Base-by-base conservation (phyloP, 2,329 filamentous ascomycete genomes). In the Apiospora hydei region DNA sequence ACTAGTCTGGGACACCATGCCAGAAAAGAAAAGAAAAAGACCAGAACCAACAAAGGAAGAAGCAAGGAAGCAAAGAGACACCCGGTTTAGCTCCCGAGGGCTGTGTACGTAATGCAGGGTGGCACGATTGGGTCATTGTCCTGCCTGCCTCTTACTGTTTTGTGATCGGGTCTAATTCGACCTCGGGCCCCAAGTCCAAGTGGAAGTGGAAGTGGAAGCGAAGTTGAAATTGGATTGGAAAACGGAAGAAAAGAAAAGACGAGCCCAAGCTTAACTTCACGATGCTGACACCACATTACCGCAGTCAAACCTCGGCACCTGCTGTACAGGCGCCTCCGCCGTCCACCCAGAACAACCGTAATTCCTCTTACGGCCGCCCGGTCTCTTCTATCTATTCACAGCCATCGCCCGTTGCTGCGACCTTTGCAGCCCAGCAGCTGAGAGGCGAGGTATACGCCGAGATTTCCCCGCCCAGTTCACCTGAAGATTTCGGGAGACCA, bases 341-440 rank as follows among this genome's bases (percentile, higher is more conserved):
- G 46, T 83, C 78, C 73, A 77, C 47, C 47, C 68, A 82, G 74
- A 64, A 64, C 57, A 64, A 64, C 57, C 57, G 30, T 5, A 41
- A n/a, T 64, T 64, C 57, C 21, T 11, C 57, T 11, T 41, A n/a
- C 34, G 57, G 57, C 10, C 86, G 87, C 53, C 86, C 87, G n/a
- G 75, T 84, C 8, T 92, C 91, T 44, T 92, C 91, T 21, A 76
- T 90, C 67, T 92, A 93, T 79, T 90, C 90, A 66, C 86, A 88
- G 78, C 86, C 84, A 64, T 89, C 85, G 73, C 85, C 86, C 18
- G 77, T 79, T 41, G 79, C 78, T 14, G 76, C 81, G 18, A 77
- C 74, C 61, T 82, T 83, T 71, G 78, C 80, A 11, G 74, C 78
- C 24, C 77, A 75, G 24, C 78, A 81, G 46, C 69, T 78, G n/a